phyloP scores from a whole-genome alignment of 306 rosid genomes.

The Lotus japonicus region DNA sequence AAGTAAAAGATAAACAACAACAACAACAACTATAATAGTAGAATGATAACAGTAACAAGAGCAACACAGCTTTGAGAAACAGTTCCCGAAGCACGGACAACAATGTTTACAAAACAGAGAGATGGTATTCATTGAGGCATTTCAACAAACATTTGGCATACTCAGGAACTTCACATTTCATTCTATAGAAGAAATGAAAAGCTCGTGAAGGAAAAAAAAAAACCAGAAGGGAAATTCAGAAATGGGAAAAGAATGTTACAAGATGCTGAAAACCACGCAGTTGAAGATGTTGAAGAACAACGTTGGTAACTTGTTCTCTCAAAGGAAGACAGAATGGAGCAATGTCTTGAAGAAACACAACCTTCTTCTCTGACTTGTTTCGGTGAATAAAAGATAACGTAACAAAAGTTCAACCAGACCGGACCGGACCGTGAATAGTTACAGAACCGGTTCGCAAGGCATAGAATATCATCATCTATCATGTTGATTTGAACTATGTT shows the following conservation, averaged over 20 bases:
- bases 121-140: neutral
- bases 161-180: constrained; percentile 1
- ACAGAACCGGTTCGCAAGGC: too few relatives aligned
- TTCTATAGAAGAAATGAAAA: neutral
- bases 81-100: neutral
- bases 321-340: neutral
- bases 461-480: too few relatives aligned
- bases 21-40: too few relatives aligned
- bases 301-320: neutral
- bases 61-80: neutral
- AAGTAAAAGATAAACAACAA: neutral
- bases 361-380: neutral
- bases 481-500: too few relatives aligned
- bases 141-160: constrained; percentile 4
- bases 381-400: constrained; percentile 5
- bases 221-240: neutral
- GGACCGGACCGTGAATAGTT: neutral
- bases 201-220: too few relatives aligned
- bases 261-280: neutral
- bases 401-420: neutral
- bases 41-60: too few relatives aligned
- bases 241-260: neutral
- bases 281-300: neutral
- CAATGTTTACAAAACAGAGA: neutral
- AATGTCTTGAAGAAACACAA: neutral